These are phyloP conservation scores for Rhizoctonia solani DNA, from an alignment of 1,284 basidiomycete genomes.

Conservation along the genomic window DNA sequence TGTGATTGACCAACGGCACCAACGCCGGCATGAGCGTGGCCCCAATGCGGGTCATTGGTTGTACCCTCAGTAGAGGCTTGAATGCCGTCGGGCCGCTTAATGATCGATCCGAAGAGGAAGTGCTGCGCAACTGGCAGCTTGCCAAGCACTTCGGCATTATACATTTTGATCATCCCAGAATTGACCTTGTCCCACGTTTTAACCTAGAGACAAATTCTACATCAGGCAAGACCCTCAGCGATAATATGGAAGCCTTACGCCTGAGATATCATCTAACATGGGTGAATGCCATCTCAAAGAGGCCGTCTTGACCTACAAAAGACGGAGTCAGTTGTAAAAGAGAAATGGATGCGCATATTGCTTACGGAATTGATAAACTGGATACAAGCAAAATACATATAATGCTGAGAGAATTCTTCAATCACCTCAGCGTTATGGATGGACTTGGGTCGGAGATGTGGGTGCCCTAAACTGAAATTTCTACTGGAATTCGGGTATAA, in stretches of 20 bases:
- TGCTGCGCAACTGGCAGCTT: constrained; percentile 98
- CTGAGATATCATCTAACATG: constrained; percentile 98
- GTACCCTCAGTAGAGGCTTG: constrained; percentile 46
- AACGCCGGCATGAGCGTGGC: constrained; percentile 64
- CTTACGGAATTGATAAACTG: constrained; percentile 92
- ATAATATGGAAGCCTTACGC: constrained; percentile 53
- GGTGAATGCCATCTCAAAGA: constrained; percentile 98
- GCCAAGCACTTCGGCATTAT: constrained; percentile 89
- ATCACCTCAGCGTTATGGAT: constrained; percentile 92
- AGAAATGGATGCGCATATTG: constrained; percentile 30
- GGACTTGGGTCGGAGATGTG: constrained; percentile 86
- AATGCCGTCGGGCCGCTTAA: constrained; percentile 61
- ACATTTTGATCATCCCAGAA: constrained; percentile 99
- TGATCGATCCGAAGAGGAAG: constrained; percentile 88
- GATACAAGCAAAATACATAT: constrained; percentile 98
- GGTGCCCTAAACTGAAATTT: constrained; percentile 65
- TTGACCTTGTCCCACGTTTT: constrained; percentile 99
- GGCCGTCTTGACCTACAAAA: constrained; percentile 86
- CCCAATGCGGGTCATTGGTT: constrained; percentile 53
- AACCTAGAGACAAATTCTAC: constrained; percentile 54
- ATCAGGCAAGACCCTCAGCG: not conserved
- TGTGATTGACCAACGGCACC: constrained; percentile 53
- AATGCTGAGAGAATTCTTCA: constrained; percentile 90
- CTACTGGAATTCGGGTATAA: not conserved
- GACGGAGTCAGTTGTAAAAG: not conserved